Conservation (phyloP, 441 rosid species). For the Adansonia rubrostipa region DNA sequence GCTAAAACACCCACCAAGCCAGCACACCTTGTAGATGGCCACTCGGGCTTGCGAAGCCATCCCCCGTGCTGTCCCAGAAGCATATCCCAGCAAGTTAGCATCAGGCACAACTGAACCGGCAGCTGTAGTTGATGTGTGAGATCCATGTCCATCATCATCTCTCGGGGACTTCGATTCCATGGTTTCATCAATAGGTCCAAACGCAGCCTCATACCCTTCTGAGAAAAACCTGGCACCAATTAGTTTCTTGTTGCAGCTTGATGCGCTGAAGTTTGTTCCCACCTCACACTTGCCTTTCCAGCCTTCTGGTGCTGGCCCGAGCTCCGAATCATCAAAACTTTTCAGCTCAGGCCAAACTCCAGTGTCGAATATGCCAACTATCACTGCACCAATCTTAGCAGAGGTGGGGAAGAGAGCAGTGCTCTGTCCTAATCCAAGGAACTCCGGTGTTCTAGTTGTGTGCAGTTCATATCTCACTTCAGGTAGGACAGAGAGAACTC, state of each 20-base stretch:
- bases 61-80: constrained; percentile 39
- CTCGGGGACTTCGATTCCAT: constrained; percentile 42
- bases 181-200: constrained; percentile 40
- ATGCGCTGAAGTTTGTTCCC: constrained; percentile 33
- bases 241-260: constrained; percentile 41
- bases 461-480: constrained; percentile 43
- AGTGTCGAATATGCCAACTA: constrained; percentile 39
- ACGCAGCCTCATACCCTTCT: constrained; percentile 38
- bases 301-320: constrained; percentile 35
- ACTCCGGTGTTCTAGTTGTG: constrained; percentile 45
- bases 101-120: constrained; percentile 35
- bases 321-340: constrained; percentile 37
- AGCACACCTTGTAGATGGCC: constrained; percentile 40
- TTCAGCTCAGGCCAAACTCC: constrained; percentile 43
- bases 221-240: constrained; percentile 41
- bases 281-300: constrained; percentile 41
- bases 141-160: constrained; percentile 46
- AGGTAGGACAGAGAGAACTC: constrained; percentile 41
- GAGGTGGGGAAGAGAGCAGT: constrained; percentile 30
- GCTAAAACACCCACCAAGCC: constrained; percentile 34
- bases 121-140: constrained; percentile 43
- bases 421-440: constrained; percentile 38
- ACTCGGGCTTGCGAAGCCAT: constrained; percentile 42
- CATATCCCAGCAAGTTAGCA: constrained; percentile 42
- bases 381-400: constrained; percentile 30